These are phyloP conservation scores for Salix suchowensis DNA, from an alignment of 345 rosid species.

Conservation along the genomic window DNA sequence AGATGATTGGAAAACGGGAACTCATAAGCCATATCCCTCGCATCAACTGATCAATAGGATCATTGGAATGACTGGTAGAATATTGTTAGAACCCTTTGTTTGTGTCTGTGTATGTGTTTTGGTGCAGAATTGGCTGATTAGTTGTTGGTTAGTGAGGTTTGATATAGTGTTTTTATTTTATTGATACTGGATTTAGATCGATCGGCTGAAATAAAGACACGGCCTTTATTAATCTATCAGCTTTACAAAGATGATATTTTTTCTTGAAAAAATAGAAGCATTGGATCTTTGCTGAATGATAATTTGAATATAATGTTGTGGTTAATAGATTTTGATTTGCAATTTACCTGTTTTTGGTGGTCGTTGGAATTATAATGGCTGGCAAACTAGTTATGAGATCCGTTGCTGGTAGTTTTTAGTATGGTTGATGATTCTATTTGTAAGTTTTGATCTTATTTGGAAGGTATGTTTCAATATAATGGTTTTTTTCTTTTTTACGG, in stretches of 20 bases:
- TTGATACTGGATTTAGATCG: background rate
- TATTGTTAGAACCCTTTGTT: background rate
- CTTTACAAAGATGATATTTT: background rate
- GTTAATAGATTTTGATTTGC: background rate
- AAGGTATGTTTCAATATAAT: background rate
- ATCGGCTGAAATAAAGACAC: background rate
- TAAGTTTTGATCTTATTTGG: background rate
- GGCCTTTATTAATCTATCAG: too few species aligned
- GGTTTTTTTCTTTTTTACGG: background rate
- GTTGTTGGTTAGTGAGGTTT: background rate
- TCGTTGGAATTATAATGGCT: too few species aligned
- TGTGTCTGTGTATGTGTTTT: background rate
- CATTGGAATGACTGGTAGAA: background rate
- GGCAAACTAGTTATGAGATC: too few species aligned
- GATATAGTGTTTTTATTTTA: background rate
- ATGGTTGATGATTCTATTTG: conserved; percentile 11
- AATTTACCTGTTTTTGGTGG: too few species aligned
- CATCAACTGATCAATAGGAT: too few species aligned
- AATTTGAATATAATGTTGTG: too few species aligned
- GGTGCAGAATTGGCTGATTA: background rate
- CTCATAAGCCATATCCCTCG: too few species aligned
- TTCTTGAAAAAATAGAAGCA: background rate
- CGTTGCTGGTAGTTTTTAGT: conserved; percentile 9
- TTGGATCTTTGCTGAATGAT: background rate
- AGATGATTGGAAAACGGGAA: background rate